These are phyloP conservation scores for Lichtheimia ornata DNA, from an alignment of 371 early-diverging fungal genomes.

Conservation along the genomic window DNA sequence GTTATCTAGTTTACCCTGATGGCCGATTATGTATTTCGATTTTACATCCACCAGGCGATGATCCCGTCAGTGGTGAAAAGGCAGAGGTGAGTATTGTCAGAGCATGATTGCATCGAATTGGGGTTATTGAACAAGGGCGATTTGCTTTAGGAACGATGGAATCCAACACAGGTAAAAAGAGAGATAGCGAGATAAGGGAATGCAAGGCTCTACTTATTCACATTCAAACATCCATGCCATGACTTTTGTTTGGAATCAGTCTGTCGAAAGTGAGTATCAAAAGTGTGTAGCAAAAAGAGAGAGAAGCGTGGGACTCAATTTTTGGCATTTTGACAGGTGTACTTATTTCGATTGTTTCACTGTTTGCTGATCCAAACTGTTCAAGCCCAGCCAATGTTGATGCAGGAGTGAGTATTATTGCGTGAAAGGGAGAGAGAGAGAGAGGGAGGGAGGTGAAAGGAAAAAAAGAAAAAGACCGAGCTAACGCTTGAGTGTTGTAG, in stretches of 20 bases:
- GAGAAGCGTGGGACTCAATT: no score
- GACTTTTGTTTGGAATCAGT: slow-evolving; percentile 14
- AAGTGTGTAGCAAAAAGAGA: no score
- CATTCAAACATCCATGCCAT: background rate
- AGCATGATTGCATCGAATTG: background rate
- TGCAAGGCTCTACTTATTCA: background rate
- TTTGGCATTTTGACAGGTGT: background rate
- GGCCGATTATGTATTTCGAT: slow-evolving; percentile 88
- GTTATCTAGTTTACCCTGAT: slow-evolving; percentile 59
- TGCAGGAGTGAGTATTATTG: slow-evolving; percentile 55
- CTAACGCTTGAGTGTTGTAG: slow-evolving; percentile 10
- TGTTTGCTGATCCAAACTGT: slow-evolving; percentile 97
- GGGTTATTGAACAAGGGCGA: background rate
- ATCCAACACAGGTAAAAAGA: slow-evolving; percentile 79
- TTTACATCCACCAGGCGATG: slow-evolving; percentile 75
- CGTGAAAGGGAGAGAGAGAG: no score
- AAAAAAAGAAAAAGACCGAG: no score
- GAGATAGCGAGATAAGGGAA: background rate
- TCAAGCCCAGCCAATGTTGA: slow-evolving; percentile 92
- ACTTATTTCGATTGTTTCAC: slow-evolving; percentile 34
- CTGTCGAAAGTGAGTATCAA: slow-evolving; percentile 45
- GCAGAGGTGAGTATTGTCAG: slow-evolving; percentile 52
- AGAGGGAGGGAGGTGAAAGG: no score
- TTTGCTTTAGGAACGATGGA: slow-evolving; percentile 78
- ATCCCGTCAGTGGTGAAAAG: slow-evolving; percentile 83